Evolutionary conservation across 2,329 filamentous ascomycete species (phyloP).

Genomic region (Rutstroemia sp.): DNA sequence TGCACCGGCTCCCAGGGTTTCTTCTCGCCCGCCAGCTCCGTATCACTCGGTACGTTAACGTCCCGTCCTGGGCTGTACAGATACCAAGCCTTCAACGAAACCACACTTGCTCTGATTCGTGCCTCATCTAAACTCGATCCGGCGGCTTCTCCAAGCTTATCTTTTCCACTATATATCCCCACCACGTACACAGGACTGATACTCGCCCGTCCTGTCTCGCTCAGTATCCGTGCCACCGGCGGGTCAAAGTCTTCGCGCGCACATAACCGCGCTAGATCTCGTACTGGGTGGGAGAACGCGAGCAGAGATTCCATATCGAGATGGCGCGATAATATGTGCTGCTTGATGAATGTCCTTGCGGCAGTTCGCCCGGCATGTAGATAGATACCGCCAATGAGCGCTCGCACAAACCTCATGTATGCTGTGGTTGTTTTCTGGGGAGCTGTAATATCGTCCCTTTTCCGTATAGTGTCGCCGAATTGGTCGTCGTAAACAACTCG

Average conservation of each 20-base stretch:
- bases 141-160: slow-evolving; percentile 88
- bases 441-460: slow-evolving; percentile 21
- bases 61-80: slow-evolving; percentile 66
- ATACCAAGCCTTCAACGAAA: slow-evolving; percentile 90
- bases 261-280: slow-evolving; percentile 78
- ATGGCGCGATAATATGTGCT: slow-evolving; percentile 75
- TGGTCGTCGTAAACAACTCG: slow-evolving; percentile 76
- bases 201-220: slow-evolving; percentile 81
- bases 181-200: slow-evolving; percentile 88
- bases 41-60: slow-evolving; percentile 27
- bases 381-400: slow-evolving; percentile 78
- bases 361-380: slow-evolving; percentile 72
- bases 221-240: slow-evolving; percentile 79
- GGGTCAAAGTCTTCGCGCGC: slow-evolving; percentile 81
- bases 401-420: slow-evolving; percentile 70
- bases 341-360: slow-evolving; percentile 74
- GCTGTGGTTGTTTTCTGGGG: slow-evolving; percentile 38
- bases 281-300: slow-evolving; percentile 73
- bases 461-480: slow-evolving; percentile 61
- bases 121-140: slow-evolving; percentile 73
- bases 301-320: slow-evolving; percentile 74
- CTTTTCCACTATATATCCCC: slow-evolving; percentile 83
- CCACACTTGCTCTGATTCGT: slow-evolving; percentile 71
- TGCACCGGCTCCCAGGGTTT: slow-evolving; percentile 45
- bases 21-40: slow-evolving; percentile 38